phyloP scores from a whole-genome alignment of 2,329 filamentous ascomycete genomes.

The Aspergillus ruber region DNA sequence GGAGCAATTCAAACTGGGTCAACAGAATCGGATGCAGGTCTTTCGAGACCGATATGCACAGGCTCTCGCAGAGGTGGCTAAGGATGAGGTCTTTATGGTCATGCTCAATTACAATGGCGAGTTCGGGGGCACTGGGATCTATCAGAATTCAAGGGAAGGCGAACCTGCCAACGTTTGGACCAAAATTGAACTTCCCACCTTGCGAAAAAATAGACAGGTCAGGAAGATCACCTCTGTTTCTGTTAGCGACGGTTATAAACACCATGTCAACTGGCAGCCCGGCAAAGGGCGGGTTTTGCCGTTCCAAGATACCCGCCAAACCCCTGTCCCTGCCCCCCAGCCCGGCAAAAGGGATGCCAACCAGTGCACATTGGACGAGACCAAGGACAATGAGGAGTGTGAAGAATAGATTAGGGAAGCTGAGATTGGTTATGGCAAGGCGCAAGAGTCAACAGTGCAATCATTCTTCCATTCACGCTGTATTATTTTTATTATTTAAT shows the following conservation, averaged over 20 bases:
- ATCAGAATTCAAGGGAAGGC: not conserved
- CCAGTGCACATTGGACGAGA: too few relatives aligned
- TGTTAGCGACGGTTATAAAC: not conserved
- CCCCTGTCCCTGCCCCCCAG: not conserved
- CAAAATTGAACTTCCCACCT: not conserved
- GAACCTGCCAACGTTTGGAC: not conserved
- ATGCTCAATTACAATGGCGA: not conserved
- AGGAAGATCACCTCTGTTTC: not conserved
- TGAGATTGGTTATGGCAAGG: too few relatives aligned
- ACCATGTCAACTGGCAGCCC: not conserved
- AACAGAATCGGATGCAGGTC: not conserved
- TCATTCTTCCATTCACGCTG: too few relatives aligned
- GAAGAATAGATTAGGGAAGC: too few relatives aligned
- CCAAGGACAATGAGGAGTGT: too few relatives aligned
- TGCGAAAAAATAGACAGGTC: not conserved
- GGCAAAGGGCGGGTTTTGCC: not conserved
- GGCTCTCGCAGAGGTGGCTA: not conserved
- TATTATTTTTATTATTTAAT: too few relatives aligned
- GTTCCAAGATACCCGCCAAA: not conserved
- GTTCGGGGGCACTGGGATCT: not conserved
- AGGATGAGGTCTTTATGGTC: not conserved
- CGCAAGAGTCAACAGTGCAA: too few relatives aligned
- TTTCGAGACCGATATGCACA: not conserved
- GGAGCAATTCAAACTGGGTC: not conserved
- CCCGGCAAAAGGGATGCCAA: not conserved